Conservation (phyloP, 2,329 filamentous ascomycete species). For the Colletotrichum lini region DNA sequence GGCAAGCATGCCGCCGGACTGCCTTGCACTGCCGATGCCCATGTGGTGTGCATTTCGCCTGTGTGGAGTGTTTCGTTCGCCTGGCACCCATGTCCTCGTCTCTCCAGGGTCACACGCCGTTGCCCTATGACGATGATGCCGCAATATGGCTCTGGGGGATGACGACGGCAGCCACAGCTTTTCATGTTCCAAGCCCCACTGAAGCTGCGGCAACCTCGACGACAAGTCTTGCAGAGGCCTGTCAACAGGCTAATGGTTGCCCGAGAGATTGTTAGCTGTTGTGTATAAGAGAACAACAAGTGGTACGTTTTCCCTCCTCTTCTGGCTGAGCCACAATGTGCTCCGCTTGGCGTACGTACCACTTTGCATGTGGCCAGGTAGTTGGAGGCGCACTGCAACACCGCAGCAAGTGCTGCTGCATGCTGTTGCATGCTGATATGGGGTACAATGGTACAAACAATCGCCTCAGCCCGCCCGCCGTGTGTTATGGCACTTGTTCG, state of each 20-base stretch:
- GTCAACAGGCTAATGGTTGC: constrained; percentile 3
- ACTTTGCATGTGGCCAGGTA: constrained; percentile 25
- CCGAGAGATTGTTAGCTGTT: constrained; percentile 10
- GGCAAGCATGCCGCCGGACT: constrained; percentile 9
- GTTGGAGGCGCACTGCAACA: constrained; percentile 8
- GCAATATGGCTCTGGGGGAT: constrained; percentile 22
- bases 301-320: not conserved
- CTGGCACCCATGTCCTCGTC: constrained; percentile 16
- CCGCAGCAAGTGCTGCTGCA: not conserved
- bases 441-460: constrained; percentile 24
- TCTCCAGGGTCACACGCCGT: constrained; percentile 13
- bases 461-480: constrained; percentile 26
- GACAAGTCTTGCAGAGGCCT: constrained; percentile 12
- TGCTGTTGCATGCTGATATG: not conserved
- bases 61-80: constrained; percentile 10
- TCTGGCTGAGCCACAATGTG: constrained; percentile 30
- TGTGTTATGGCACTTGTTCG: constrained; percentile 30
- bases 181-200: constrained; percentile 12
- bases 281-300: not conserved
- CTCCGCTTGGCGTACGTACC: constrained; percentile 34
- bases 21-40: constrained; percentile 14
- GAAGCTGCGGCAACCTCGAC: constrained; percentile 4
- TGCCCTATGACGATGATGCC: constrained; percentile 28
- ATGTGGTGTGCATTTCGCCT: constrained; percentile 15
- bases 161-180: constrained; percentile 38